A percentile compares a stretch with the other conserved stretches of the same genome.
Conservation (phyloP, 2,329 filamentous ascomycete genomes). For the Colletotrichum cuscutae region DNA sequence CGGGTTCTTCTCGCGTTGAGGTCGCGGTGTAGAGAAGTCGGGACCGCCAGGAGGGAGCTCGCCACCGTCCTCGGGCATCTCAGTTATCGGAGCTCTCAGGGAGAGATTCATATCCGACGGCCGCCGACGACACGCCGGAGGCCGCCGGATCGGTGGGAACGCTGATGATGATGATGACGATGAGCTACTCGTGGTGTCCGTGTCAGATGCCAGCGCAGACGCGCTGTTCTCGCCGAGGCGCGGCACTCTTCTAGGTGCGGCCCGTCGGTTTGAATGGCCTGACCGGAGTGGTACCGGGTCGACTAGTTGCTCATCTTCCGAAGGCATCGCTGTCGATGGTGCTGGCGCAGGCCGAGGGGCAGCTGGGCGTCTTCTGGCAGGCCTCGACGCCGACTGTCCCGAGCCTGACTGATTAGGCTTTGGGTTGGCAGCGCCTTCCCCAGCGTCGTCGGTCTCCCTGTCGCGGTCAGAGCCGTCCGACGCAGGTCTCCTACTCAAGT, state of each 20-base stretch:
- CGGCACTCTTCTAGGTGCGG: conserved; percentile 11
- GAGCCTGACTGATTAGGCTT: neutral
- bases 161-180: conserved; percentile 27
- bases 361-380: conserved; percentile 5
- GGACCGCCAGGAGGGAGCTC: conserved; percentile 23
- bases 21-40: conserved; percentile 12
- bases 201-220: conserved; percentile 15
- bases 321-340: conserved; percentile 10
- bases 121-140: conserved; percentile 8
- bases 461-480: conserved; percentile 16
- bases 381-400: neutral
- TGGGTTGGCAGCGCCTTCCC: conserved; percentile 1
- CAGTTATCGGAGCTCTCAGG: conserved; percentile 12
- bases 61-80: conserved; percentile 1
- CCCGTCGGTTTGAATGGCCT: conserved; percentile 1
- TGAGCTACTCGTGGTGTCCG: conserved; percentile 26
- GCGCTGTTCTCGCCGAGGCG: conserved; percentile 13
- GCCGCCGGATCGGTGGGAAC: conserved; percentile 15
- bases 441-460: conserved; percentile 11
- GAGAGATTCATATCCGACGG: conserved; percentile 20
- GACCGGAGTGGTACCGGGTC: conserved; percentile 21
- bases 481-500: neutral
- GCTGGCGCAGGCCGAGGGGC: conserved; percentile 1
- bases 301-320: conserved; percentile 21
- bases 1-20: conserved; percentile 24